Evolutionary conservation across 164 flowering plant genomes (phyloP), one percentile per base, ranked within the genome.

Genomic region (Pachysandra terminalis): DNA sequence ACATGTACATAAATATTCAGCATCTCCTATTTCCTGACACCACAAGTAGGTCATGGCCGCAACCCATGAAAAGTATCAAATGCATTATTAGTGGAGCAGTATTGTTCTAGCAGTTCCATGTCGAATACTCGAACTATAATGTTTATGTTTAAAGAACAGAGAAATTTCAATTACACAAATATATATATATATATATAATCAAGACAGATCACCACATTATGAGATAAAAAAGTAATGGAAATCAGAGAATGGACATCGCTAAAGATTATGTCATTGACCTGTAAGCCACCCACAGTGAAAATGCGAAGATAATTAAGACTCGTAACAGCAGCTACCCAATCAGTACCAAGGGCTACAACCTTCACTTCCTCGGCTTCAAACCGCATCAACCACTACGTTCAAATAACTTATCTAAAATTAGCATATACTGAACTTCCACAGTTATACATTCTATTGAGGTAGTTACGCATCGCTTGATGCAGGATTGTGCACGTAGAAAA

Each of bases 301-400:
- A 96, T 83, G 74, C 96, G 98, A 56, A 93, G 91, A 80, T 79
- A 90, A 81, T 90, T 86, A 65, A 82, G 84, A 80, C 85, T 91
- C 41, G 99, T 93, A 62, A 85, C 75, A 58, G 99, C 98, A 75
- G 96, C 97, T 45, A 96, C 87, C 99, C 99, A 93, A 62, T 81
- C 79, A 70, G 78, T 66, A 67, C 99, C 98, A 65, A 91, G 85
- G 63, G 98, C 99, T 60, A 96, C 91, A 73, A 68, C 96, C 80
- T 86, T 91, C 70, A 93, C 99, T 81, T 93, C 99, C 80, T 96
- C 99, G 32, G 80, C 91, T 76, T 93, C 99, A 82, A 93, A 89
- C 69, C 97, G 81, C 99, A 93, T 90, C 19, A 93, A 90, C 99
- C 99, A 96, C 99, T 96, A 68, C 28, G 52, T 67, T 82, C 64